phyloP scores from a whole-genome alignment of 2,329 filamentous ascomycete genomes.

The Botrytis porri region DNA sequence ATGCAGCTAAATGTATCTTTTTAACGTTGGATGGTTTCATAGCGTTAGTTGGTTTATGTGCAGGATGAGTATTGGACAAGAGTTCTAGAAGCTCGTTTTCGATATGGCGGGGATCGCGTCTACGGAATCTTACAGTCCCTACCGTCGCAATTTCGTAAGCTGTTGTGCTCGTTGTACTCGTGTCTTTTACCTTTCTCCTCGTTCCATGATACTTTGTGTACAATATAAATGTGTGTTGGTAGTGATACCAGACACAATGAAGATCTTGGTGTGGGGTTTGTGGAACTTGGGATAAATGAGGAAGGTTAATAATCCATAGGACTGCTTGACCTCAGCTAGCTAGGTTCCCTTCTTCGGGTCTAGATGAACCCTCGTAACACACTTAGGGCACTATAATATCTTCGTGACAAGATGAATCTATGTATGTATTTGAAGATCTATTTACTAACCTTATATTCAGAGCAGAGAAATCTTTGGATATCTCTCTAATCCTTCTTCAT shows the following conservation, averaged over 20 bases:
- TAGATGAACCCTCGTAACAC: no score
- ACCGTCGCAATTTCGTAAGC: neutral
- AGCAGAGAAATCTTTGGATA: no score
- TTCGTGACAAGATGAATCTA: no score
- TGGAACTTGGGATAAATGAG: neutral
- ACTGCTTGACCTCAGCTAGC: neutral
- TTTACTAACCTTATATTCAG: no score
- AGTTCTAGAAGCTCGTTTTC: neutral
- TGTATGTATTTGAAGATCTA: no score
- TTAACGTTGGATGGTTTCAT: neutral
- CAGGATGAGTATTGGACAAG: neutral
- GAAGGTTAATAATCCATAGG: neutral
- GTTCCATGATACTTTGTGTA: neutral
- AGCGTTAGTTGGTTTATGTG: neutral
- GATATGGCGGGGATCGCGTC: neutral
- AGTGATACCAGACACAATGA: no score
- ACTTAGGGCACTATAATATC: no score
- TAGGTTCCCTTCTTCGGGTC: no score
- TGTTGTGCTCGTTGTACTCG: neutral
- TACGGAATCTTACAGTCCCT: neutral
- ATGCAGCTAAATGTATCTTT: neutral
- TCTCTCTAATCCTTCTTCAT: no score
- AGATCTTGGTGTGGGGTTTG: neutral
- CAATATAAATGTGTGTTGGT: neutral
- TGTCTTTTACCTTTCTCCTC: neutral